A percentile compares a stretch with the other conserved stretches of the same genome.
Conservation (phyloP, 805 yeast genomes). For the Lipomyces lipofer region DNA sequence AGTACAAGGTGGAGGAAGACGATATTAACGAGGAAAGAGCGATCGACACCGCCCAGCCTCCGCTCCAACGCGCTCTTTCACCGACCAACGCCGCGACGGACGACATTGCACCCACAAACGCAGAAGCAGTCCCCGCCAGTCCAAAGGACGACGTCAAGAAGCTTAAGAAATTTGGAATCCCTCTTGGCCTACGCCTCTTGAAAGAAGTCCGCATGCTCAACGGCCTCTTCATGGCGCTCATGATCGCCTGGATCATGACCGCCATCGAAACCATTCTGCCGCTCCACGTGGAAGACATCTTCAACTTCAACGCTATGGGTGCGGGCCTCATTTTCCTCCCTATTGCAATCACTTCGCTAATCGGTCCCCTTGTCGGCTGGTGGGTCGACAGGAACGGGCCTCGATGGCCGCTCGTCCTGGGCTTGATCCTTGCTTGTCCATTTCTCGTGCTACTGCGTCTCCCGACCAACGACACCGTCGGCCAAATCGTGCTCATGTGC, state of each 20-base stretch:
- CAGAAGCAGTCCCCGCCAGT: background rate
- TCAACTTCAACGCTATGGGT: constrained; percentile 37
- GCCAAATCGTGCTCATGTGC: constrained; percentile 36
- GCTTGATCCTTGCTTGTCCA: constrained; percentile 32
- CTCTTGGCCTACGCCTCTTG: constrained; percentile 11
- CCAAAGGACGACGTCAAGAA: background rate
- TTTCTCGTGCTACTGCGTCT: constrained; percentile 34
- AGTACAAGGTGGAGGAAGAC: constrained; percentile 37
- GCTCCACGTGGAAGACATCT: constrained; percentile 36
- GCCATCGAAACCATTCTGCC: constrained; percentile 41
- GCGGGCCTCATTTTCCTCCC: constrained; percentile 39
- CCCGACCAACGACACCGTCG: constrained; percentile 32
- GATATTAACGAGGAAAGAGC: constrained; percentile 32
- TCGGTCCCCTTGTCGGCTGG: constrained; percentile 38
- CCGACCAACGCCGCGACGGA: background rate
- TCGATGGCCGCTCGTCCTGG: constrained; percentile 33
- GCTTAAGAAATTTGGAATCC: constrained; percentile 2
- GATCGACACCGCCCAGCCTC: background rate
- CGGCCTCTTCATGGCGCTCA: constrained; percentile 33
- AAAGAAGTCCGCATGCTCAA: constrained; percentile 30
- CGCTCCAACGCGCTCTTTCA: background rate
- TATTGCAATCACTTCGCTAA: constrained; percentile 36
- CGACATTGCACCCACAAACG: background rate
- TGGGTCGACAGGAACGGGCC: constrained; percentile 37
- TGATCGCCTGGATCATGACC: constrained; percentile 38